These are phyloP conservation scores for Alloteropsis semialata DNA, from an alignment of 176 grass and related monocot genomes.

Conservation along the genomic window DNA sequence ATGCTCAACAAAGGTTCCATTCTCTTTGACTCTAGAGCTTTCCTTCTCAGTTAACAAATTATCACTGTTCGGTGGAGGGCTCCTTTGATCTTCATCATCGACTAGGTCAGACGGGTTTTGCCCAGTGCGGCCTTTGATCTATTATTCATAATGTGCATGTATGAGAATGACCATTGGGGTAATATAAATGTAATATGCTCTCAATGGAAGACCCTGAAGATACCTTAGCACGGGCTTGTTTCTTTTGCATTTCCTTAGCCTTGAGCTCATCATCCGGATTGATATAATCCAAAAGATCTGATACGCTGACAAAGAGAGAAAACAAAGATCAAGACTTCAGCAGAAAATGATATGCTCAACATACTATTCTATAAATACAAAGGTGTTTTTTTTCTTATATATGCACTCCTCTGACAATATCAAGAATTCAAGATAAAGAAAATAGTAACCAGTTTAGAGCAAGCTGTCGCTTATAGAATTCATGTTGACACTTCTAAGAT, in stretches of 20 bases:
- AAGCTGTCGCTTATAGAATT: constrained; percentile 27
- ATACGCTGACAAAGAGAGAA: constrained; percentile 69
- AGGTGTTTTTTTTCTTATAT: background rate
- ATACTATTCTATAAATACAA: constrained; percentile 12
- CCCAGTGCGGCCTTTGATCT: constrained; percentile 71
- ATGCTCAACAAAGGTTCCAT: constrained; percentile 45
- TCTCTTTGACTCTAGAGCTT: constrained; percentile 64
- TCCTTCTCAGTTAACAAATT: constrained; percentile 41
- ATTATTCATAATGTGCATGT: constrained; percentile 31
- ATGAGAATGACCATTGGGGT: constrained; percentile 27
- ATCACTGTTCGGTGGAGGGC: constrained; percentile 46
- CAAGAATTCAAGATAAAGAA: background rate
- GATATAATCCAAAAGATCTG: constrained; percentile 98
- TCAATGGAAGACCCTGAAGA: constrained; percentile 12
- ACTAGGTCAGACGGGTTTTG: constrained; percentile 66
- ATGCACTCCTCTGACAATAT: background rate
- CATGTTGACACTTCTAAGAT: constrained; percentile 11
- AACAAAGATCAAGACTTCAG: constrained; percentile 33
- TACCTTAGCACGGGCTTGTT: constrained; percentile 96
- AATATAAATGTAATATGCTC: constrained; percentile 24
- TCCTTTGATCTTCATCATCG: constrained; percentile 69
- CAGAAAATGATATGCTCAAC: constrained; percentile 9
- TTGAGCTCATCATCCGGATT: constrained; percentile 94
- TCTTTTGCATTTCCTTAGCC: constrained; percentile 93
- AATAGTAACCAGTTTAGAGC: constrained; percentile 17